Evolutionary conservation across 2,329 filamentous ascomycete species (phyloP), one percentile per base, ranked within the genome.

Genomic region (Fusarium protoensiforme): DNA sequence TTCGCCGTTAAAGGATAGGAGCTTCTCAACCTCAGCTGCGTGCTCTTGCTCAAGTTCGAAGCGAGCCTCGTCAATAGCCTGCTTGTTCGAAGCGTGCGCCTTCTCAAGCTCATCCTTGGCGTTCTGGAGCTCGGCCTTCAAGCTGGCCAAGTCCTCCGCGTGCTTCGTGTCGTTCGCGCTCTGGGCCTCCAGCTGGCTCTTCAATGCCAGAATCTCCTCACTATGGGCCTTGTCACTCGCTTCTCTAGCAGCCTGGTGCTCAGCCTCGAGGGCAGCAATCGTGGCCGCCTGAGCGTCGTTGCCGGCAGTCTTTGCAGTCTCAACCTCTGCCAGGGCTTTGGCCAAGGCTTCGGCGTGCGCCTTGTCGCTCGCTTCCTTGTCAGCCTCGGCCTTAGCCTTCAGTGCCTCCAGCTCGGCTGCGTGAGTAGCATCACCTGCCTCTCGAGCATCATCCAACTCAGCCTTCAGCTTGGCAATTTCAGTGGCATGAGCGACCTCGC

Each of bases 1-100:
- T 64, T 87, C 83, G 6, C 81, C 80, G 69, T 87, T 84, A 62
- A 82, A 78, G 24, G 80, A 79, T 39, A 85, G 79, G 20, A 88
- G 79, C 72, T 86, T 85, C 72, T 87, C 84, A 27, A 90, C 80
- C 67, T 88, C 85, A 24, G 81, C 81, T 46, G 85, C 82, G 77
- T 87, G 83, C 75, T 82, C 83, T 38, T 83, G 80, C 69, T 87
- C 82, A 41, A 87, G 82, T 22, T 87, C 84, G 18, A 83, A 80
- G 79, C 83, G 86, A 41, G 84, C 81, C 36, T 81, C 79, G 61
- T 88, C 85, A 20, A 87, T 78, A 16, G 85, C 85, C 46, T 87
- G 81, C 10, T 83, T 81, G 74, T 85, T 84, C 57, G 83, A 80
- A 0, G 80, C 79, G 57, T 86, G 83, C 8, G 85, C 80, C 71